These are phyloP conservation scores for Camptophora hylomeconis DNA, from an alignment of 2,329 filamentous ascomycete species.

Conservation along the genomic window DNA sequence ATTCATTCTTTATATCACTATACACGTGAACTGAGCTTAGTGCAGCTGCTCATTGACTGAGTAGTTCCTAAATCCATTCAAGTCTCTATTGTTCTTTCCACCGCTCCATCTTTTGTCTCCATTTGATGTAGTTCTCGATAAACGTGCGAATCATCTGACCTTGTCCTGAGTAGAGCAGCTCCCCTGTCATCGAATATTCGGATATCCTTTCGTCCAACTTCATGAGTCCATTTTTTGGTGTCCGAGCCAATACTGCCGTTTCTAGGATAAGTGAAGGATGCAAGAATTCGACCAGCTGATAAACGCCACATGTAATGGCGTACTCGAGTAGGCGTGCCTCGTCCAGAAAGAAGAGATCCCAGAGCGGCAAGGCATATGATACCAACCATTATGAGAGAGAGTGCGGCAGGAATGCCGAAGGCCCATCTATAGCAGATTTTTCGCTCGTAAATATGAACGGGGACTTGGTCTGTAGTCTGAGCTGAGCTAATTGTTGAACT, in stretches of 20 bases:
- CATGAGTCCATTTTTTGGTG: slow-evolving; percentile 2
- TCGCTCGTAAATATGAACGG: slow-evolving; percentile 19
- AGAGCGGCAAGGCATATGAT: neutral
- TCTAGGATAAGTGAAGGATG: slow-evolving; percentile 1
- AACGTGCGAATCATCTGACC: too few relatives aligned
- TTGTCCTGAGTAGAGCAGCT: too few relatives aligned
- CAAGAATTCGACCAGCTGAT: slow-evolving; percentile 1
- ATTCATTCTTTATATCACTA: too few relatives aligned
- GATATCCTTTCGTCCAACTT: slow-evolving; percentile 1
- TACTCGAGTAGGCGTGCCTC: slow-evolving; percentile 1
- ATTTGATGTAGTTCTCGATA: too few relatives aligned
- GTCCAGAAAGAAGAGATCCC: slow-evolving; percentile 2
- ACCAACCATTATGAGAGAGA: slow-evolving; percentile 1
- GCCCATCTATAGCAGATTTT: slow-evolving; percentile 22
- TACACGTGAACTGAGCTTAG: too few relatives aligned
- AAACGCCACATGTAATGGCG: slow-evolving; percentile 1
- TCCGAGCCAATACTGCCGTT: too few relatives aligned
- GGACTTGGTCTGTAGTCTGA: slow-evolving; percentile 10
- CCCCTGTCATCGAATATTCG: too few relatives aligned
- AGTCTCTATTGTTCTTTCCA: slow-evolving; percentile 5
- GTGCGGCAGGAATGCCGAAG: slow-evolving; percentile 24
- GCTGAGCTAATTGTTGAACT: neutral
- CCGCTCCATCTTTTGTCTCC: too few relatives aligned
- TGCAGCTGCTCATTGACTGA: too few relatives aligned
- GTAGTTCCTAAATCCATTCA: too few relatives aligned